Percentiles rank a stretch among this genome's conserved stretches.
phyloP scores from a whole-genome alignment of 202 grass and related monocot species.

The Brachypodium distachyon region DNA sequence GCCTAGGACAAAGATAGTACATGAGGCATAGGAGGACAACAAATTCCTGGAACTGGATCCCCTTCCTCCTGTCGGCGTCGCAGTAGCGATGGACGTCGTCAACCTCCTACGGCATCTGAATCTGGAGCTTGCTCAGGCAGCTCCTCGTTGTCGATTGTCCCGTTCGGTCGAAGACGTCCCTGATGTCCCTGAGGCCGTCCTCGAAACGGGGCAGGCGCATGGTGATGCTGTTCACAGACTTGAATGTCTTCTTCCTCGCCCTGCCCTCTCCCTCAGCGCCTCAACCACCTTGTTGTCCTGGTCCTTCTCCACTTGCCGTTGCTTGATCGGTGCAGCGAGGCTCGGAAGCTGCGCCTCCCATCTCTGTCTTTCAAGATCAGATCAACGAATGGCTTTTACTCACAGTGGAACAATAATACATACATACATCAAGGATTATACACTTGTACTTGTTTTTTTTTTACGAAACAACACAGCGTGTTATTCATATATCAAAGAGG shows the following conservation, averaged over 20 bases:
- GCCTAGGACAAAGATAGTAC: constrained; percentile 42
- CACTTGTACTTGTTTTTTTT: no score
- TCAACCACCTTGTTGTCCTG: constrained; percentile 50
- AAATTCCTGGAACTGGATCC: constrained; percentile 64
- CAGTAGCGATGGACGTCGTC: constrained; percentile 54
- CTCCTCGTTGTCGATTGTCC: constrained; percentile 45
- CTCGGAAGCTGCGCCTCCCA: constrained; percentile 11
- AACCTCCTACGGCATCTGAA: constrained; percentile 38
- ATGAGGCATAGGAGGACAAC: constrained; percentile 65
- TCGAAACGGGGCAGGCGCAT: constrained; percentile 75
- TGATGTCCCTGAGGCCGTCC: constrained; percentile 50
- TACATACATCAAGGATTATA: no score
- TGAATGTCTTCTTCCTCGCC: constrained; percentile 35
- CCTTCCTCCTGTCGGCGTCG: constrained; percentile 46
- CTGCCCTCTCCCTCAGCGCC: constrained; percentile 46
- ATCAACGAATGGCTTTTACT: no score
- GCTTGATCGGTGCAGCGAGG: constrained; percentile 15
- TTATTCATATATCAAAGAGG: no score
- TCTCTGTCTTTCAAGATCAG: background rate
- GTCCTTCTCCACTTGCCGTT: constrained; percentile 20
- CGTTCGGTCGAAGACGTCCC: constrained; percentile 52
- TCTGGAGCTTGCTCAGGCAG: constrained; percentile 35
- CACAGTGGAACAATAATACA: no score
- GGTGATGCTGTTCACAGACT: constrained; percentile 73
- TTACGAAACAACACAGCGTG: no score